Percentiles rank a stretch among this genome's conserved stretches.
Conservation (phyloP, 768 basidiomycete genomes). For the Amanita pallidorosea region DNA sequence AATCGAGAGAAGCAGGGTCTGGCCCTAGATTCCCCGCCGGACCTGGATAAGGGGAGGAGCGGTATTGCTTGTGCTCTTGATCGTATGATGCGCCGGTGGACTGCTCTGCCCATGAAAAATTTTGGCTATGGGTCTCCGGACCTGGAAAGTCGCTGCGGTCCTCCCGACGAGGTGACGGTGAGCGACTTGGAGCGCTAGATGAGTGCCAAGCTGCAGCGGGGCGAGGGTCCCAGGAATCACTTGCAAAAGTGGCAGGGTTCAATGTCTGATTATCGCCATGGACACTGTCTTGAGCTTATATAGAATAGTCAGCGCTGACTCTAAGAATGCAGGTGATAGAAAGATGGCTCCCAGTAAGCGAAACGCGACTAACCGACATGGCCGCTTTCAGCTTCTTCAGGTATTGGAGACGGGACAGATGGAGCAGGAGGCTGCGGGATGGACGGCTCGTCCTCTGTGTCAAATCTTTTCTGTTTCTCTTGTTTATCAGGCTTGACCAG, state of each 20-base stretch:
- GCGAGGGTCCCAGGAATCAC: background rate
- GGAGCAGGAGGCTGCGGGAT: background rate
- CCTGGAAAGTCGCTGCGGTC: background rate
- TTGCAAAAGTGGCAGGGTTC: background rate
- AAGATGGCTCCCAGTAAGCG: background rate
- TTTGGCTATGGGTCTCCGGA: background rate
- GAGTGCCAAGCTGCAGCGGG: background rate
- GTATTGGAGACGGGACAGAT: constrained; percentile 1
- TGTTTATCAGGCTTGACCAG: constrained; percentile 1
- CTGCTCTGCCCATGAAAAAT: background rate
- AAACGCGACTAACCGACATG: constrained; percentile 1
- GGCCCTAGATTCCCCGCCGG: background rate
- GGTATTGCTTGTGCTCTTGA: background rate
- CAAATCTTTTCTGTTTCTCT: background rate
- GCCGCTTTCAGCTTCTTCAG: constrained; percentile 3
- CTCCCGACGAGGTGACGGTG: background rate
- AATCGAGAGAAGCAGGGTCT: background rate
- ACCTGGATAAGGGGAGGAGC: constrained; percentile 4
- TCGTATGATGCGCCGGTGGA: background rate
- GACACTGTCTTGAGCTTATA: constrained; percentile 4
- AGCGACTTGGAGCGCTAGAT: background rate
- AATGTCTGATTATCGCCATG: constrained; percentile 1
- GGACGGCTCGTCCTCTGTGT: background rate
- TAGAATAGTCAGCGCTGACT: background rate
- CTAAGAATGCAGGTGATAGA: background rate